phyloP scores from a whole-genome alignment of 2,329 filamentous ascomycete species.

The Fusarium sp. region DNA sequence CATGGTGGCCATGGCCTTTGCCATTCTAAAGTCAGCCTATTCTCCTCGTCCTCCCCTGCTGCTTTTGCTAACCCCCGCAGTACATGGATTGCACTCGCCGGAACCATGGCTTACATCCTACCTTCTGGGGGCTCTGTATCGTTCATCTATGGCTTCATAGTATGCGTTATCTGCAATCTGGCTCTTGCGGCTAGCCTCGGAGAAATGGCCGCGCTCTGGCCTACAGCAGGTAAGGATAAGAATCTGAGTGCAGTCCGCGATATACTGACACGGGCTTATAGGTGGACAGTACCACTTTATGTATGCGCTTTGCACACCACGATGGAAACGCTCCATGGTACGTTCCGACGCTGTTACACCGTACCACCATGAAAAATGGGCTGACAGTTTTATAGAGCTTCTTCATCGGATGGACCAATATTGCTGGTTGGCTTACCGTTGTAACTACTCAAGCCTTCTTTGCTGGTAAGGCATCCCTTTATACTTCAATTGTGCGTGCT shows the following conservation, averaged over 20 bases:
- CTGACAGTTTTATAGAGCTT: slow-evolving; percentile 53
- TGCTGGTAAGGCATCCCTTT: slow-evolving; percentile 49
- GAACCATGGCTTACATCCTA: slow-evolving; percentile 58
- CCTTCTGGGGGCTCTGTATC: slow-evolving; percentile 59
- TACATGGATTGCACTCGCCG: slow-evolving; percentile 55
- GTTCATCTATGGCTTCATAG: slow-evolving; percentile 61
- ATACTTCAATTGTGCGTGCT: background rate
- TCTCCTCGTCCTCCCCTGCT: background rate
- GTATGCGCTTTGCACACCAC: slow-evolving; percentile 56
- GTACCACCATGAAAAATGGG: rapidly evolving
- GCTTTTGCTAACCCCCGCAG: slow-evolving; percentile 17
- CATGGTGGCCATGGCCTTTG: slow-evolving; percentile 60
- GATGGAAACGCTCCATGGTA: slow-evolving; percentile 53
- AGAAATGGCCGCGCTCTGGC: slow-evolving; percentile 60
- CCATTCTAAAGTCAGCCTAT: slow-evolving; percentile 55
- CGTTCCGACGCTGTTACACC: rapidly evolving
- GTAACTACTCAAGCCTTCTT: slow-evolving; percentile 61
- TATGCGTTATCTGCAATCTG: slow-evolving; percentile 60
- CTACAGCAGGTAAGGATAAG: slow-evolving; percentile 54
- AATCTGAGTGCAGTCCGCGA: too few relatives aligned
- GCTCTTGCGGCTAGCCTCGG: slow-evolving; percentile 59
- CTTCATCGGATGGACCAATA: slow-evolving; percentile 59
- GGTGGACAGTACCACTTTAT: slow-evolving; percentile 62
- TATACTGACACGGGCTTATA: background rate
- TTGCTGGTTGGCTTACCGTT: slow-evolving; percentile 60